phyloP scores from a whole-genome alignment of 2,329 filamentous ascomycete genomes.

The Pyrenophora teres region DNA sequence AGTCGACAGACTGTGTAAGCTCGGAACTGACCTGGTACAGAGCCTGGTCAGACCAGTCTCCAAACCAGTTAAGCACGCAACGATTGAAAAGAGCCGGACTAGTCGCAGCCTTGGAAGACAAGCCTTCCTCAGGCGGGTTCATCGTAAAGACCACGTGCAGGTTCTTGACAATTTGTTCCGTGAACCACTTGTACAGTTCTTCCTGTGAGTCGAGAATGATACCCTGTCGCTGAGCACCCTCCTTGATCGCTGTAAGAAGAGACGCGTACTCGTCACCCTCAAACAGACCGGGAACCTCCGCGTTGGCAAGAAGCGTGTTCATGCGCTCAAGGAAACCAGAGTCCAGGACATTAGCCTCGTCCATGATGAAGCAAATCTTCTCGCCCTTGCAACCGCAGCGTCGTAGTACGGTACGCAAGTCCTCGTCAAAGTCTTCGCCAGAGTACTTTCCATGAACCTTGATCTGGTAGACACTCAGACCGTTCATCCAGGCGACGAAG shows the following conservation, averaged over 20 bases:
- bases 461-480: slow-evolving; percentile 98
- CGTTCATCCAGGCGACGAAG: slow-evolving; percentile 99
- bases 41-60: slow-evolving; percentile 99
- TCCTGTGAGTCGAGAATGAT: slow-evolving; percentile 95
- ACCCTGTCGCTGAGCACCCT: slow-evolving; percentile 94
- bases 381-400: slow-evolving; percentile 97
- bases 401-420: slow-evolving; percentile 89
- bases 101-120: slow-evolving; percentile 95
- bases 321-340: slow-evolving; percentile 98
- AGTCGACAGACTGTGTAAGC: slow-evolving; percentile 92
- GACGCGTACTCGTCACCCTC: slow-evolving; percentile 98
- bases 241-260: slow-evolving; percentile 99
- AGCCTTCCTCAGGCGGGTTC: slow-evolving; percentile 95
- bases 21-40: slow-evolving; percentile 97
- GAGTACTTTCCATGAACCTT: slow-evolving; percentile 99
- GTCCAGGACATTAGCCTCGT: slow-evolving; percentile 97
- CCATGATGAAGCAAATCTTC: slow-evolving; percentile 99
- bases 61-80: slow-evolving; percentile 99
- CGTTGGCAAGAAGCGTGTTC: slow-evolving; percentile 98
- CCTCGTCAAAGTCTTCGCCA: slow-evolving; percentile 97
- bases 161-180: slow-evolving; percentile 98
- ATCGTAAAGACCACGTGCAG: slow-evolving; percentile 99
- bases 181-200: slow-evolving; percentile 99
- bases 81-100: slow-evolving; percentile 98
- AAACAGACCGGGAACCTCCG: slow-evolving; percentile 98